Evolutionary conservation across 2,329 filamentous ascomycete species (phyloP).

Genomic region (Fusarium tupiense): DNA sequence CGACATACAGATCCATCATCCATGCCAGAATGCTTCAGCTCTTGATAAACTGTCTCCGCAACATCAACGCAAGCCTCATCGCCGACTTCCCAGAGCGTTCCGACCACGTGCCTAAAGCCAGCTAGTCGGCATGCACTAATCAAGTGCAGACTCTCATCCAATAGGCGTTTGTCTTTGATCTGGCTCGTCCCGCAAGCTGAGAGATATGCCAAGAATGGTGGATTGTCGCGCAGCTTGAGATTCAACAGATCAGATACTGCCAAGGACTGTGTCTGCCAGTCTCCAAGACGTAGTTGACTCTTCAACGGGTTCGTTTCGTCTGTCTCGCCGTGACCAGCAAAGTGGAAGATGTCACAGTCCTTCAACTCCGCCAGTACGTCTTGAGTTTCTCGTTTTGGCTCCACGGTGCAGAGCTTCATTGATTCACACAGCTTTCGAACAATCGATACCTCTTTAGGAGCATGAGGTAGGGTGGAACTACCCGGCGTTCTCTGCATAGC

Average conservation of each 20-base stretch:
- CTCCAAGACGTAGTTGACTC: neutral
- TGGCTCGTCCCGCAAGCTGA: neutral
- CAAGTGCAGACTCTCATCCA: neutral
- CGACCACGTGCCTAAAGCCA: neutral
- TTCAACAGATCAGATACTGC: neutral
- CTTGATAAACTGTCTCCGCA: neutral
- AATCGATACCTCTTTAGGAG: neutral
- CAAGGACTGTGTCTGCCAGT: neutral
- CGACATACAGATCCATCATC: neutral
- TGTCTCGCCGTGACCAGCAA: neutral
- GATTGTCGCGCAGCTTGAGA: neutral
- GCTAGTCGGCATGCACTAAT: neutral
- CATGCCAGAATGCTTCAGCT: neutral
- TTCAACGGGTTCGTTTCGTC: neutral
- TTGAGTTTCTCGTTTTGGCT: neutral
- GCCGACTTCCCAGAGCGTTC: neutral
- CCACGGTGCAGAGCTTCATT: neutral
- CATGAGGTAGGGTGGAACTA: accelerated
- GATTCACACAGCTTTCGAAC: neutral
- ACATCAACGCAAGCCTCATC: neutral
- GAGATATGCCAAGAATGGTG: neutral
- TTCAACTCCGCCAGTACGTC: neutral
- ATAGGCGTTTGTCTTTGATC: neutral
- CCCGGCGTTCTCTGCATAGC: neutral
- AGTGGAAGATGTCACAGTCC: neutral